Conservation (phyloP, 192 early-diverging fungal species). For the Backusella psychrophila region DNA sequence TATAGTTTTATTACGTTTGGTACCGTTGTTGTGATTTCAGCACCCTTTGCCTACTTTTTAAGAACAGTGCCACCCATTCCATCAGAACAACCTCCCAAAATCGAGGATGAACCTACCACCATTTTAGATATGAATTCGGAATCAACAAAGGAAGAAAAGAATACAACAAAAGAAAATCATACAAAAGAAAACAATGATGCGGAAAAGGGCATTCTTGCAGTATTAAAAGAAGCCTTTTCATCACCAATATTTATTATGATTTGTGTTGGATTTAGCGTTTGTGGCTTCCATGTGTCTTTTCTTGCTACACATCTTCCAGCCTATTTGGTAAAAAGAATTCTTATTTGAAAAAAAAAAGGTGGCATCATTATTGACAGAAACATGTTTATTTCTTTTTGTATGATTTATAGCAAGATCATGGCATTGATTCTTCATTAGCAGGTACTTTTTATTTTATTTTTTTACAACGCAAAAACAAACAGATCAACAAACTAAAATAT, state of each 20-base stretch:
- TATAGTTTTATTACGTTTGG: constrained; percentile 21
- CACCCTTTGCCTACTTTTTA: constrained; percentile 22
- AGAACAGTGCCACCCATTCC: constrained; percentile 6
- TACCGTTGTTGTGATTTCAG: neutral
- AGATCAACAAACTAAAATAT: neutral
- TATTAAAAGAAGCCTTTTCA: constrained; percentile 25
- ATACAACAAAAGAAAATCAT: neutral
- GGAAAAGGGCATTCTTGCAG: constrained; percentile 9
- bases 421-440: constrained; percentile 19
- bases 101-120: neutral
- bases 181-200: neutral
- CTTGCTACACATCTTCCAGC: constrained; percentile 38
- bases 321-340: constrained; percentile 18
- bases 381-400: neutral
- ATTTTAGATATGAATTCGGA: neutral
- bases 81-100: neutral
- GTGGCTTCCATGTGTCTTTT: constrained; percentile 40
- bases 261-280: constrained; percentile 29
- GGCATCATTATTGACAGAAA: too few relatives aligned
- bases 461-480: neutral
- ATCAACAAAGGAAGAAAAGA: neutral
- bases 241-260: constrained; percentile 31
- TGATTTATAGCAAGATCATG: constrained; percentile 24
- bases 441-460: neutral
- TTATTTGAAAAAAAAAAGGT: neutral